phyloP scores from a whole-genome alignment of 768 basidiomycete species.

The Rhizopogon roseolus region DNA sequence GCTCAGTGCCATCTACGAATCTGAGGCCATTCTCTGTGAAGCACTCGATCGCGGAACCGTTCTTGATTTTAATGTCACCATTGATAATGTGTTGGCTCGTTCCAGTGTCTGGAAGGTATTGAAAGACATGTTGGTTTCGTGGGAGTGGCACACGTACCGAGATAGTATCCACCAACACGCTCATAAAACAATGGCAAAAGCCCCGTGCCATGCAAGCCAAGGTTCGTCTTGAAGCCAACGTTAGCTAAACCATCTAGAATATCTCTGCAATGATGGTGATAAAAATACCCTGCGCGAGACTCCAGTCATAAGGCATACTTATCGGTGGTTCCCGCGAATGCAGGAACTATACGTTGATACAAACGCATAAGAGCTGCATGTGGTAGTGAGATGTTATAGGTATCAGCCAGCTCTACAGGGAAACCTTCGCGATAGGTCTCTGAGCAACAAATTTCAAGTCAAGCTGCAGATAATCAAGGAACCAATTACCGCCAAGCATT shows the following conservation, averaged over 20 bases:
- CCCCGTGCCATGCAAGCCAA: conserved; percentile 31
- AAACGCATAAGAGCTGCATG: conserved; percentile 9
- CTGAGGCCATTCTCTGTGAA: too few relatives aligned
- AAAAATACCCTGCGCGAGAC: neutral
- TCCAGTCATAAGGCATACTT: conserved; percentile 13
- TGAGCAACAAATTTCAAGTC: neutral
- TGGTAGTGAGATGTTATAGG: conserved; percentile 14
- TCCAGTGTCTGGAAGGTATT: conserved; percentile 26
- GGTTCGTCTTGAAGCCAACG: conserved; percentile 33
- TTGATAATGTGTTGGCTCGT: conserved; percentile 39
- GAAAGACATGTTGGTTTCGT: neutral
- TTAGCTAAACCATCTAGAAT: conserved; percentile 32
- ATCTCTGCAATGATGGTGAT: conserved; percentile 18
- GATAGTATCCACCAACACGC: conserved; percentile 36
- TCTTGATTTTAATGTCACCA: conserved; percentile 49
- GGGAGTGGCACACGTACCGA: conserved; percentile 21
- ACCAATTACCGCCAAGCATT: conserved; percentile 6
- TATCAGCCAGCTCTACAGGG: conserved; percentile 19
- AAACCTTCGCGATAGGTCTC: conserved; percentile 14
- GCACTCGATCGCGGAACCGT: conserved; percentile 28
- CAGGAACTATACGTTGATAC: conserved; percentile 13
- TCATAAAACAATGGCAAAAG: conserved; percentile 20
- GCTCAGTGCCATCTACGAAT: too few relatives aligned
- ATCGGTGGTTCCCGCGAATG: conserved; percentile 17
- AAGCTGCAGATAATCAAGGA: neutral